phyloP scores from a whole-genome alignment of 2,329 filamentous ascomycete genomes.

The Fusarium sp. region DNA sequence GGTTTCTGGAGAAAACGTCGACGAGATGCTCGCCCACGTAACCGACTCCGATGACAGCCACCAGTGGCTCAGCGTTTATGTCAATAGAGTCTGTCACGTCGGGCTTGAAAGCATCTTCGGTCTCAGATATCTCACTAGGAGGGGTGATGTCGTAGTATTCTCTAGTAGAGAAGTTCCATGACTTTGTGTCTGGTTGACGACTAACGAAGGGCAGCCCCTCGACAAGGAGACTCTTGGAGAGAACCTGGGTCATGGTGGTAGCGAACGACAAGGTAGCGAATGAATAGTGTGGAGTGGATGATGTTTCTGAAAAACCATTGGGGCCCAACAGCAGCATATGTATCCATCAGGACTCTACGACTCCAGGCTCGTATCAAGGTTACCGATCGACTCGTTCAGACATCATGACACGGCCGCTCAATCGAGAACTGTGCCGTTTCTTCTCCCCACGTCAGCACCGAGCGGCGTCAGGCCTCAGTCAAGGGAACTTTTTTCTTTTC shows the following conservation, averaged over 20 bases:
- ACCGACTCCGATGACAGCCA: slow-evolving; percentile 64
- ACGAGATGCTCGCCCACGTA: slow-evolving; percentile 65
- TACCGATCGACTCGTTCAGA: slow-evolving; percentile 10
- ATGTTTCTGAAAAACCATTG: slow-evolving; percentile 12
- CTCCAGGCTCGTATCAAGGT: slow-evolving; percentile 17
- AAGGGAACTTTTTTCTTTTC: slow-evolving; percentile 6
- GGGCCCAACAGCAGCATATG: slow-evolving; percentile 40
- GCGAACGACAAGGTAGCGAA: slow-evolving; percentile 41
- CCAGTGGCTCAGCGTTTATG: slow-evolving; percentile 45
- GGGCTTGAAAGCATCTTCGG: slow-evolving; percentile 31
- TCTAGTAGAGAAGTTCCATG: slow-evolving; percentile 40
- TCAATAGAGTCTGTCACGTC: slow-evolving; percentile 19
- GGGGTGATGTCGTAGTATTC: slow-evolving; percentile 52
- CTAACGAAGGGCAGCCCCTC: slow-evolving; percentile 40
- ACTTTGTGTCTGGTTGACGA: slow-evolving; percentile 32
- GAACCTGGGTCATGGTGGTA: slow-evolving; percentile 44
- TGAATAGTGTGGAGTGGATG: slow-evolving; percentile 26
- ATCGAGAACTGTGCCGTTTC: slow-evolving; percentile 24
- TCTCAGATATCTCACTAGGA: slow-evolving; percentile 47
- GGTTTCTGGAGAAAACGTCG: slow-evolving; percentile 54
- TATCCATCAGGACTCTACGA: slow-evolving; percentile 10
- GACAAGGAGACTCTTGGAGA: slow-evolving; percentile 37
- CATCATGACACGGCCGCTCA: slow-evolving; percentile 19
- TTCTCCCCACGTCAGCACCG: slow-evolving; percentile 28
- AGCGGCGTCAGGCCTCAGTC: slow-evolving; percentile 28